These are phyloP conservation scores for Planoprotostelium fungivorum DNA, from an alignment of 78 protist species.

Conservation along the genomic window DNA sequence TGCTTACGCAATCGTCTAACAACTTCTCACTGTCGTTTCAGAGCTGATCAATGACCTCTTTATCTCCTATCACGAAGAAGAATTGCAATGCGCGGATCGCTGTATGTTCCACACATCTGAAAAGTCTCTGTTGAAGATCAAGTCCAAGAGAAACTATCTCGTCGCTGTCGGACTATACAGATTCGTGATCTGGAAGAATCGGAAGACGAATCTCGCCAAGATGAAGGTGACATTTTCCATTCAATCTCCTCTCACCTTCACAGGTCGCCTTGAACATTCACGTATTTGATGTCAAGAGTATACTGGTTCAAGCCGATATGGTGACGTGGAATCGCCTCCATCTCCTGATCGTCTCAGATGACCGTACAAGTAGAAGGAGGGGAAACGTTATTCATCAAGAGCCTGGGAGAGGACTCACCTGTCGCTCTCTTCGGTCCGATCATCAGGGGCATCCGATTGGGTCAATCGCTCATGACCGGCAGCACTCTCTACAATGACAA, in stretches of 20 bases:
- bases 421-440: background rate
- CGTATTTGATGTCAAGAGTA: background rate
- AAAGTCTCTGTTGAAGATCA: background rate
- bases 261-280: background rate
- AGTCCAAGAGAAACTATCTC: background rate
- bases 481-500: background rate
- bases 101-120: background rate
- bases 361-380: background rate
- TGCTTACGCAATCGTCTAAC: background rate
- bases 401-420: background rate
- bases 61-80: background rate
- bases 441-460: background rate
- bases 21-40: background rate
- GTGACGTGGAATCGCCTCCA: background rate
- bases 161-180: background rate
- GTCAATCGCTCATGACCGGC: background rate
- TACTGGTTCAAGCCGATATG: background rate
- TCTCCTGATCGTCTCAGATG: background rate
- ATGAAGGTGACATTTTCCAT: background rate
- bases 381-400: background rate
- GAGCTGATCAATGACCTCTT: background rate
- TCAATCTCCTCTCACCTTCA: background rate
- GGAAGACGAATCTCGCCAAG: background rate
- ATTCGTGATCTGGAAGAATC: background rate
- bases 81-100: background rate